phyloP scores from a whole-genome alignment of 2,329 filamentous ascomycete species.

The Microdochium trichocladiopsis region DNA sequence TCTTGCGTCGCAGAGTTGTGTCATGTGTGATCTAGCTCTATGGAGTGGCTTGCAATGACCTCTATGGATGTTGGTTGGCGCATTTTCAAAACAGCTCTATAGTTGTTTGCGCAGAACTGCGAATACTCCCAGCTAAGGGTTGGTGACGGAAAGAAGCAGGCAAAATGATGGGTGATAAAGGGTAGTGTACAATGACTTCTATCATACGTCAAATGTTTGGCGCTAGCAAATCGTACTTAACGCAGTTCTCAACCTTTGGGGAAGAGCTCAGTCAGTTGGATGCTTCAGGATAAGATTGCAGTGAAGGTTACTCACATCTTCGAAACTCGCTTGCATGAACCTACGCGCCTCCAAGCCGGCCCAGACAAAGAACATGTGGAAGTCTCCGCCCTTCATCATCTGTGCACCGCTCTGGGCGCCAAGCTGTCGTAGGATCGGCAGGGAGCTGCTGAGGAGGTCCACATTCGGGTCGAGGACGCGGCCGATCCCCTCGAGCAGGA shows the following conservation, averaged over 20 bases:
- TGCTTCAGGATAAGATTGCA: slow-evolving; percentile 1
- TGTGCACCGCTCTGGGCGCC: slow-evolving; percentile 68
- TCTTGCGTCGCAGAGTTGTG: no score
- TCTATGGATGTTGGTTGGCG: no score
- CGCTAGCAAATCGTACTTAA: slow-evolving; percentile 83
- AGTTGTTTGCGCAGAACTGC: no score
- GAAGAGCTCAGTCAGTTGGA: slow-evolving; percentile 1
- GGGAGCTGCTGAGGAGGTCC: slow-evolving; percentile 76
- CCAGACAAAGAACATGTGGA: slow-evolving; percentile 87
- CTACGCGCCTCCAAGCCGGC: slow-evolving; percentile 80
- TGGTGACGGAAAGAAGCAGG: no score
- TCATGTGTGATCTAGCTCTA: no score
- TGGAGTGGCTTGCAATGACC: no score
- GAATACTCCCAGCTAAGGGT: no score
- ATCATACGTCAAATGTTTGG: slow-evolving; percentile 62
- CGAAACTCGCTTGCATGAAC: slow-evolving; percentile 83
- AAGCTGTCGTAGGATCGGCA: slow-evolving; percentile 85
- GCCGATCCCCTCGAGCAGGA: slow-evolving; percentile 90
- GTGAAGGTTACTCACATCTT: slow-evolving; percentile 56
- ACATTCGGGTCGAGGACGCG: slow-evolving; percentile 78
- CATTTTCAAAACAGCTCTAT: no score
- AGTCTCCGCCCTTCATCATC: slow-evolving; percentile 66
- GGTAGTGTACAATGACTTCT: neutral
- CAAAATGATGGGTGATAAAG: no score
- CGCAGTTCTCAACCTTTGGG: slow-evolving; percentile 70